Evolutionary conservation across 257 asterid genomes (phyloP), one percentile per base, ranked within the genome.

Genomic region (Nicotiana otophora): DNA sequence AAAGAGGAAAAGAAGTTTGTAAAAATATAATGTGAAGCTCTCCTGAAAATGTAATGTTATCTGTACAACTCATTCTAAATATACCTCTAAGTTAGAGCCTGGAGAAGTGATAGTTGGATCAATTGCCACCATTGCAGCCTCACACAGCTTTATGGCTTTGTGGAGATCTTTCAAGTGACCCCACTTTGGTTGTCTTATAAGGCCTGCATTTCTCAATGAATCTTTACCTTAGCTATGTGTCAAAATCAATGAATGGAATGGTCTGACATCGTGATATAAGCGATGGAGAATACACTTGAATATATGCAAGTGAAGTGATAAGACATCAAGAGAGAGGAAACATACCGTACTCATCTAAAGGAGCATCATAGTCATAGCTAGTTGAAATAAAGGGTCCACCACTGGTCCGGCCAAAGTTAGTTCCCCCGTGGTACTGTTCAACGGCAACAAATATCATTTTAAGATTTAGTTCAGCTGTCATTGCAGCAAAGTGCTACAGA

Each of bases 311-410:
- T 7, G 65, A 70, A 70, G 31, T 70, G 34, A 70, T 20, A 42
- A 69, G 33, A 57, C 57, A 28, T 63, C 15, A 65, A 64, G 60
- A 58, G 39, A 67, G 81, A 81, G 42, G 80, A 85, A 66, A 17
- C 86, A 51, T 87, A 93, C 99, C 99, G 55, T 88, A 94, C 87
- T 95, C 99, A 84, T 95, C 99, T 67, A 95, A 83, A 4, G 98
- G 99, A 86, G 99, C 98, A 90, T 95, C 98, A 86, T 93, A 95
- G 84, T 95, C 99, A 81, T 95, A 92, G 88, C 92, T 93, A 17
- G 97, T 95, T 66, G 97, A 82, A 82, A 94, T 91, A 88, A 92
- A 92, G 42, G 99, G 98, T 46, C 99, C 99, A 65, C 99, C 99
- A 80, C 86, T 77, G 39, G 93, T 89, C 82, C 94, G 93, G 64